Conservation (phyloP, 2,329 filamentous ascomycete species). For the Xylariaceae sp. region DNA sequence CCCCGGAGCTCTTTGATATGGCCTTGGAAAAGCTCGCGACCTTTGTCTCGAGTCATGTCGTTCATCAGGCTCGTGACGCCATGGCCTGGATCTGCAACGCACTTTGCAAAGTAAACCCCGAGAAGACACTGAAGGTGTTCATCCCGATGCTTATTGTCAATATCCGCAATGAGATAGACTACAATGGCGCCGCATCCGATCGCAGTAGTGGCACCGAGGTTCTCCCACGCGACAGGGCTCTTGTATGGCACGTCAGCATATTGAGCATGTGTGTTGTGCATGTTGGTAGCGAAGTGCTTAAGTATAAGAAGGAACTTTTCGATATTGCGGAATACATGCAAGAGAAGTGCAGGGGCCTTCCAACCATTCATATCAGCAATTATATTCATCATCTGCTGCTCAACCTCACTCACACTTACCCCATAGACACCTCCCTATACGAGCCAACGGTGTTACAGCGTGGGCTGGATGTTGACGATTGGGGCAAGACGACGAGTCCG, state of each 20-base stretch:
- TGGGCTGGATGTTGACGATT: conserved; percentile 77
- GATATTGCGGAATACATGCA: conserved; percentile 97
- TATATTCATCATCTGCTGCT: conserved; percentile 95
- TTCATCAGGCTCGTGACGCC: conserved; percentile 93
- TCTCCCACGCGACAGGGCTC: conserved; percentile 83
- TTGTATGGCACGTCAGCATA: conserved; percentile 97
- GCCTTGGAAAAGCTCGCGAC: conserved; percentile 88
- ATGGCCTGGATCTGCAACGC: conserved; percentile 99
- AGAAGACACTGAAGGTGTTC: conserved; percentile 88
- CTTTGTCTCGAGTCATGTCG: conserved; percentile 91
- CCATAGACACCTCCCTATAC: conserved; percentile 84
- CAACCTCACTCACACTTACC: conserved; percentile 93
- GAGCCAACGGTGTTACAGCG: conserved; percentile 73
- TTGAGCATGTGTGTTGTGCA: conserved; percentile 98
- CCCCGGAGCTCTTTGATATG: conserved; percentile 90
- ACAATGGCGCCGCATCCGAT: conserved; percentile 93
- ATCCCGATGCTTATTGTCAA: conserved; percentile 88
- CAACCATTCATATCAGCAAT: conserved; percentile 95
- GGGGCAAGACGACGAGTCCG: conserved; percentile 79
- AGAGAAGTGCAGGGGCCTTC: conserved; percentile 87
- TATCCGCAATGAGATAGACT: conserved; percentile 95
- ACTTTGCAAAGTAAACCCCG: conserved; percentile 91
- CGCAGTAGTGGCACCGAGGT: conserved; percentile 93
- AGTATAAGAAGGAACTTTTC: conserved; percentile 86
- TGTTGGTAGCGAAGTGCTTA: conserved; percentile 85